These are phyloP conservation scores for Suillus ampliporus DNA, from an alignment of 768 basidiomycete genomes.

Conservation along the genomic window DNA sequence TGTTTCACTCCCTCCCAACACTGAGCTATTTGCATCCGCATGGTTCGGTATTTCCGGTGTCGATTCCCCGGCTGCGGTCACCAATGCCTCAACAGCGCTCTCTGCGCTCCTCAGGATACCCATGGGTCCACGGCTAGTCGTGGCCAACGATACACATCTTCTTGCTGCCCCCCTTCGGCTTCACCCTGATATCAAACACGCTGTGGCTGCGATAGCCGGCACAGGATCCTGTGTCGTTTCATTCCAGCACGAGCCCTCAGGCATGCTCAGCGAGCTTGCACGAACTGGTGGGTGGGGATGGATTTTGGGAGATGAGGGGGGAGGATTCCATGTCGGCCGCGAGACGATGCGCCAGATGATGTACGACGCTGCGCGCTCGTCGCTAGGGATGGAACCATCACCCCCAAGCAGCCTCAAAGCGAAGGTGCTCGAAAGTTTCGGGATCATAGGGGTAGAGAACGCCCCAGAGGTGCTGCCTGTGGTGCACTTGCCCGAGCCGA, in stretches of 20 bases:
- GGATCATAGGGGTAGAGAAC: constrained; percentile 49
- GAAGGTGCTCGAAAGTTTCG: constrained; percentile 60
- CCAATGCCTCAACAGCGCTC: constrained; percentile 57
- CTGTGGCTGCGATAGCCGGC: constrained; percentile 78
- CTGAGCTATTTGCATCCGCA: constrained; percentile 61
- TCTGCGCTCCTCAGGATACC: constrained; percentile 65
- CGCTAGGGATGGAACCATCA: constrained; percentile 34
- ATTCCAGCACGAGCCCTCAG: constrained; percentile 52
- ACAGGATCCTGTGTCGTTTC: constrained; percentile 81
- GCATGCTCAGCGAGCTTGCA: constrained; percentile 62
- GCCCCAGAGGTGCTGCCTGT: constrained; percentile 65
- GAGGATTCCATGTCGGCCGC: constrained; percentile 80
- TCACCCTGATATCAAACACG: constrained; percentile 61
- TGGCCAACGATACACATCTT: constrained; percentile 86
- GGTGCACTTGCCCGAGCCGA: constrained; percentile 67
- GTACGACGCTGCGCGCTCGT: constrained; percentile 55
- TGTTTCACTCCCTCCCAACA: constrained; percentile 44
- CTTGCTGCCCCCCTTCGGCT: constrained; percentile 79
- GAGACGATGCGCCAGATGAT: constrained; percentile 76
- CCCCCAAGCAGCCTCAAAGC: constrained; percentile 44
- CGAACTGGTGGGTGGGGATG: constrained; percentile 84
- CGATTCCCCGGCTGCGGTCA: constrained; percentile 70
- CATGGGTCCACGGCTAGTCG: constrained; percentile 54
- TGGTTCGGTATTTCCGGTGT: constrained; percentile 89
- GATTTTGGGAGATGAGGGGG: constrained; percentile 85